Base-by-base conservation (phyloP, 1,284 basidiomycete species). In the Trametes polyzona region DNA sequence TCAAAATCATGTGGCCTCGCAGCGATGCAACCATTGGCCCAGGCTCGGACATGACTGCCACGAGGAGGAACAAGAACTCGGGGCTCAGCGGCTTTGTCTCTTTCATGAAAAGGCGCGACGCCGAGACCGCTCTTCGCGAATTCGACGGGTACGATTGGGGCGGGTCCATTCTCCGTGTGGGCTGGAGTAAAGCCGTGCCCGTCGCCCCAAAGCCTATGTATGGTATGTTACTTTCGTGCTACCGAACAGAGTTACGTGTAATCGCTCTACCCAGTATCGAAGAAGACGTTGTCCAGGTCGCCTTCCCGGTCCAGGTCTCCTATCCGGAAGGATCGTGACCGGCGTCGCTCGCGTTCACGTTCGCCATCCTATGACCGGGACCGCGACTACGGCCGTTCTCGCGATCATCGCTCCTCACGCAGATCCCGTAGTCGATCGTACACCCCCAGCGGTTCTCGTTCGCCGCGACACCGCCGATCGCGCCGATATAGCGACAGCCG, bases 1-100 rank as follows among this genome's bases (percentile, higher is more conserved):
- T 93, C 52, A 96, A 97, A 78, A 88, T 98, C 59, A 96, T 98
- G 95, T 98, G 95, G 94, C 95, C 95, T 52, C 82, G 90, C 52
- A 80, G 79, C 5, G 88, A 90, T 65, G 76, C 70, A 3, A 76
- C 79, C 2, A 62, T 71, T n/a, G 88, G 87, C 29, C 87, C 87
- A 47, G 90, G 90, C 1, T 81, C 85, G 43, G 87, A 90, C 54
- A 90, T 93, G 81, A 88, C 86, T 23, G 71, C 83, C 3, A 81
- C 86, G 16, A 80, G 92, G 48, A 79, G 86, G 52, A 79, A 78
- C 57, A 86, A 90, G 74, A 84, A 81, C 58, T 69, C 83, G 9
- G 92, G 92, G 11, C 77, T 98, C 35, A 93, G 92, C 59, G 96
- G 96, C 0, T 99, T 98, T 67, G 96, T 99, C 3, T 92, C 95